A percentile compares a stretch with the other conserved stretches of the same genome.
Conservation (phyloP, 1,139 yeast genomes). For the Candida sojae region DNA sequence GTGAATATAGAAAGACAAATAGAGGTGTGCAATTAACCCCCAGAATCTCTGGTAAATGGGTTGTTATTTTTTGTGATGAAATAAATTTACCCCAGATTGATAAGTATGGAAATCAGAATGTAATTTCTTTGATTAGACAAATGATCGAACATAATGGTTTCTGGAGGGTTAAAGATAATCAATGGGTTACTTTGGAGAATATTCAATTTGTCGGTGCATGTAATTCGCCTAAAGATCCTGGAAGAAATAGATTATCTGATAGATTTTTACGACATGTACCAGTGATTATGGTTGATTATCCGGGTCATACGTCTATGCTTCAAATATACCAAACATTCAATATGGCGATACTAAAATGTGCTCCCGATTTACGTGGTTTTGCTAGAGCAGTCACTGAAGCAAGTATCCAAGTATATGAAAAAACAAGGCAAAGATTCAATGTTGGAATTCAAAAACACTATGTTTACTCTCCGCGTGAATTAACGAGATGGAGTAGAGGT, state of each 20-base stretch:
- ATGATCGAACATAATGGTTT: constrained; percentile 76
- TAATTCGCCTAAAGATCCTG: constrained; percentile 83
- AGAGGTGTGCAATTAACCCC: constrained; percentile 63
- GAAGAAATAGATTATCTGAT: constrained; percentile 60
- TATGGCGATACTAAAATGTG: constrained; percentile 57
- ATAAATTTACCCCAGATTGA: constrained; percentile 80
- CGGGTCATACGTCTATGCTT: constrained; percentile 60
- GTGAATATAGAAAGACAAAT: constrained; percentile 57
- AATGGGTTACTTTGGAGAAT: constrained; percentile 68
- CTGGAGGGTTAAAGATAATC: constrained; percentile 61
- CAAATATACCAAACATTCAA: constrained; percentile 70
- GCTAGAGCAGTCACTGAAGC: constrained; percentile 57
- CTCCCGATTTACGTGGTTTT: constrained; percentile 64
- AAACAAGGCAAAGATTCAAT: constrained; percentile 44
- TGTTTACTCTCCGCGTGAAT: constrained; percentile 85
- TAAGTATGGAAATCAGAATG: constrained; percentile 73
- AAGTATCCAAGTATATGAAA: constrained; percentile 63
- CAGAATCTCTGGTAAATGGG: constrained; percentile 62
- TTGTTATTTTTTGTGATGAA: constrained; percentile 91
- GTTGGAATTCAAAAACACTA: constrained; percentile 53
- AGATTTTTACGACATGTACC: constrained; percentile 72
- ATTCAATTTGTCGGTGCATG: constrained; percentile 94
- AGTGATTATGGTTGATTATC: constrained; percentile 78
- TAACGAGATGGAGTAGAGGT: constrained; percentile 89
- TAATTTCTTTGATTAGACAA: constrained; percentile 76